A percentile compares a stretch with the other conserved stretches of the same genome.
These are phyloP conservation scores for Phycomyces nitens DNA, from an alignment of 192 early-diverging fungal genomes.

Conservation along the genomic window DNA sequence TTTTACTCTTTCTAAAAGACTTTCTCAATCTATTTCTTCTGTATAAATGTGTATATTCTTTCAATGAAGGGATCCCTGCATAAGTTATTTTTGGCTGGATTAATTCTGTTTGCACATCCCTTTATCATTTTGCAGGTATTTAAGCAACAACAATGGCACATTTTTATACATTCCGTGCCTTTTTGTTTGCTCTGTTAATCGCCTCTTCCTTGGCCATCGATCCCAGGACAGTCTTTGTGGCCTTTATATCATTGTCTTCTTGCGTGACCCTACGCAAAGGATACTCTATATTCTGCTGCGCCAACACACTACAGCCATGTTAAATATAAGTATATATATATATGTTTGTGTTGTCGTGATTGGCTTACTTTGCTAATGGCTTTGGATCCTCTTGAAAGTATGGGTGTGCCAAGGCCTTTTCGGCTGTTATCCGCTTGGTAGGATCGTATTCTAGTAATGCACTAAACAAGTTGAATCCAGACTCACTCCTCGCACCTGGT, in stretches of 20 bases:
- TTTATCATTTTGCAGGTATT: not conserved
- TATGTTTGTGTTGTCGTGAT: not conserved
- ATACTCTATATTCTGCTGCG: constrained; percentile 47
- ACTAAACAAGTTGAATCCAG: constrained; percentile 65
- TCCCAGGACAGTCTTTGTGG: constrained; percentile 19
- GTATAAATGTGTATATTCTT: no score
- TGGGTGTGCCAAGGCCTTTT: constrained; percentile 73
- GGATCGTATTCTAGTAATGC: constrained; percentile 83
- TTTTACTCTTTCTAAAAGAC: no score
- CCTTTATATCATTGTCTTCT: constrained; percentile 56
- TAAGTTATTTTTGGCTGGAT: no score
- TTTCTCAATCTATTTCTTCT: no score
- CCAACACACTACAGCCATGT: constrained; percentile 39
- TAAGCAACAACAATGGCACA: not conserved
- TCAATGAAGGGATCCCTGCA: no score
- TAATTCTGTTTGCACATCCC: no score
- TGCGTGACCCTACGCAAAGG: constrained; percentile 49
- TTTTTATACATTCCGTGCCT: constrained; percentile 23
- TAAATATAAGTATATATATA: constrained; percentile 2
- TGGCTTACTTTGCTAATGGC: constrained; percentile 52
- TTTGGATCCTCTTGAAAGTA: constrained; percentile 79
- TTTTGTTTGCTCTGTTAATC: constrained; percentile 22
- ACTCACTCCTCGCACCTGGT: constrained; percentile 33
- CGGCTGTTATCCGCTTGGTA: constrained; percentile 66
- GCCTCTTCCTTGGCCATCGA: constrained; percentile 25